phyloP scores from a whole-genome alignment of 805 yeast species.

The Saccharomycopsis sp. region DNA sequence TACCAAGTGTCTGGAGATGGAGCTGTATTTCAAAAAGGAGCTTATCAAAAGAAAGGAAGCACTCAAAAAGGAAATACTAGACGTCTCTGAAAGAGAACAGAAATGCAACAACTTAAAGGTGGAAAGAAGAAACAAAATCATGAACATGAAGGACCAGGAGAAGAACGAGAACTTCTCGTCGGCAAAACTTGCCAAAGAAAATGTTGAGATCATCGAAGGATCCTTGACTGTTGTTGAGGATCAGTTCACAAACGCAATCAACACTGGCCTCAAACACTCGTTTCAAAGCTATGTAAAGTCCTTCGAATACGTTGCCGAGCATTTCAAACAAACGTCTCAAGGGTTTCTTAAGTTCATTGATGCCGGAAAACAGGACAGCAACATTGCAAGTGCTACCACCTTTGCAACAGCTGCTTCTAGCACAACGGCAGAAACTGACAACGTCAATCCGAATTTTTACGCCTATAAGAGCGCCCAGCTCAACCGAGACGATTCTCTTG shows the following conservation, averaged over 20 bases:
- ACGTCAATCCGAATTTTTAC: neutral
- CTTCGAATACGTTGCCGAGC: conserved; percentile 21
- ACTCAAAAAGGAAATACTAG: conserved; percentile 37
- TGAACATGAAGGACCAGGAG: conserved; percentile 35
- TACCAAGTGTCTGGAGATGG: conserved; percentile 33
- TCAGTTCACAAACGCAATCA: conserved; percentile 43
- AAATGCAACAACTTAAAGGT: conserved; percentile 38
- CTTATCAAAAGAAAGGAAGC: conserved; percentile 37
- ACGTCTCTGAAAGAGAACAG: conserved; percentile 44
- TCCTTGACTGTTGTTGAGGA: conserved; percentile 47
- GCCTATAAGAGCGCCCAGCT: neutral
- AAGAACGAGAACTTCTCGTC: conserved; percentile 39
- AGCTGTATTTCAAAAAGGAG: conserved; percentile 32
- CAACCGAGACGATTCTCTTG: neutral
- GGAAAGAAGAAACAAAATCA: conserved; percentile 33
- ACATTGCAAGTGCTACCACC: neutral
- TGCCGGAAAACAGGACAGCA: neutral
- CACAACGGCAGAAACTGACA: neutral
- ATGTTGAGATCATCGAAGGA: conserved; percentile 44
- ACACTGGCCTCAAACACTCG: conserved; percentile 38
- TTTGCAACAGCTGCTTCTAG: neutral
- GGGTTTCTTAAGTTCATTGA: neutral
- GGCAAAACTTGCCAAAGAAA: conserved; percentile 40
- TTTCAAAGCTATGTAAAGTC: conserved; percentile 36
- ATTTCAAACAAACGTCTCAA: conserved; percentile 20